Conservation (phyloP, 1,139 yeast genomes). For the Yamadazyma mexicana region DNA sequence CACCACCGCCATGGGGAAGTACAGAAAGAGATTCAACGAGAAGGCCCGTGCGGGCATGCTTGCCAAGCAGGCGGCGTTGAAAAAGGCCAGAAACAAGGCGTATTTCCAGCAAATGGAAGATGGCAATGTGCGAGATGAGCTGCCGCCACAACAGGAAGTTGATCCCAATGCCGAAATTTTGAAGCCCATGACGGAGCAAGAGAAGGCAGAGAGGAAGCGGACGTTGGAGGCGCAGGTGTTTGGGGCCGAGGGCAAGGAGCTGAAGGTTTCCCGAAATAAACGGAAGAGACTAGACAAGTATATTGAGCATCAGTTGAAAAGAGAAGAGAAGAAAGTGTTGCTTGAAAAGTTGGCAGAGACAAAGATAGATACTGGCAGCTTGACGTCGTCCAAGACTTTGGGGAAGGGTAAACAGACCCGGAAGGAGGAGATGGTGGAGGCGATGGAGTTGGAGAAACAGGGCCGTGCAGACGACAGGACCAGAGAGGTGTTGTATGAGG, state of each 20-base stretch:
- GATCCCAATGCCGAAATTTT: conserved; percentile 67
- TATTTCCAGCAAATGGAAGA: conserved; percentile 51
- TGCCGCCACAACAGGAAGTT: conserved; percentile 9
- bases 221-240: conserved; percentile 59
- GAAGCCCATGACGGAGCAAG: conserved; percentile 51
- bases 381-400: conserved; percentile 71
- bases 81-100: conserved; percentile 67
- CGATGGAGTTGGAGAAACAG: conserved; percentile 68
- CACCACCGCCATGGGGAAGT: conserved; percentile 63
- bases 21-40: conserved; percentile 77
- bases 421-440: conserved; percentile 71
- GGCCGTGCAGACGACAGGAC: conserved; percentile 72
- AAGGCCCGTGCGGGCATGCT: conserved; percentile 86
- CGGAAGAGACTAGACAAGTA: conserved; percentile 76
- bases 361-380: conserved; percentile 66
- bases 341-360: conserved; percentile 72
- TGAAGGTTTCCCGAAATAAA: conserved; percentile 71
- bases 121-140: conserved; percentile 18
- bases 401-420: conserved; percentile 79
- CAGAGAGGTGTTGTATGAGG: conserved; percentile 65
- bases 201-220: conserved; percentile 64
- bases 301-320: conserved; percentile 82
- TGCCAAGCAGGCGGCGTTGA: conserved; percentile 73
- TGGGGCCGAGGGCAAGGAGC: conserved; percentile 54
- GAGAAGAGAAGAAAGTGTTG: conserved; percentile 83